Evolutionary conservation across 164 flowering plant species (phyloP).

Genomic region (Paratinospora sagittata): DNA sequence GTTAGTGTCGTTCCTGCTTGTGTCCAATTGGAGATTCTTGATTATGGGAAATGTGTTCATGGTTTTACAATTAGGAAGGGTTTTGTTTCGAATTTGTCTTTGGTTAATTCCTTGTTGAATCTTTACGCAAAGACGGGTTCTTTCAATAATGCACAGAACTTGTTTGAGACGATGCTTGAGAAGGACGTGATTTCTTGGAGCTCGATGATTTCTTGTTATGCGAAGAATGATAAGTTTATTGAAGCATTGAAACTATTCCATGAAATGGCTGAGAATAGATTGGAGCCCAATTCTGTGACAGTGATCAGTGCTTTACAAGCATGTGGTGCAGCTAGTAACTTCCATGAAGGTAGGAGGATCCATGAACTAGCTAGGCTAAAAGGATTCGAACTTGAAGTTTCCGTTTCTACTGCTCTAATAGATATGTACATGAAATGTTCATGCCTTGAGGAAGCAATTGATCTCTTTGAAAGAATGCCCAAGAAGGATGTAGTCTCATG

Average conservation of each 20-base stretch:
- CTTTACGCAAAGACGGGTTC: slow-evolving; percentile 44
- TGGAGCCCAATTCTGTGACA: slow-evolving; percentile 42
- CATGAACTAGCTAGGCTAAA: slow-evolving; percentile 33
- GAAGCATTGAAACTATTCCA: too few relatives aligned
- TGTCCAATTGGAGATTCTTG: slow-evolving; percentile 20
- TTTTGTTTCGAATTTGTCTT: slow-evolving; percentile 23
- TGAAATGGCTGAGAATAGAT: slow-evolving; percentile 35
- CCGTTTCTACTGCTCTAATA: slow-evolving; percentile 52
- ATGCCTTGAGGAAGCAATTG: slow-evolving; percentile 37
- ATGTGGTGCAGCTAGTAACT: slow-evolving; percentile 36
- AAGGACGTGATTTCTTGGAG: slow-evolving; percentile 67
- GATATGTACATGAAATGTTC: slow-evolving; percentile 67
- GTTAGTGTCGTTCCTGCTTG: slow-evolving; percentile 54
- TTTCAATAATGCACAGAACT: slow-evolving; percentile 27
- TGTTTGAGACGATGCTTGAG: slow-evolving; percentile 34
- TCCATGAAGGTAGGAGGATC: slow-evolving; percentile 39
- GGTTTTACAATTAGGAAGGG: slow-evolving; percentile 34
- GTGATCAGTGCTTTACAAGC: slow-evolving; percentile 47
- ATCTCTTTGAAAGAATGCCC: slow-evolving; percentile 35
- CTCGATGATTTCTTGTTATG: slow-evolving; percentile 47
- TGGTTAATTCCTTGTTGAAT: slow-evolving; percentile 46
- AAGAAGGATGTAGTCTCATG: slow-evolving; percentile 53
- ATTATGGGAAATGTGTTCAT: slow-evolving; percentile 44
- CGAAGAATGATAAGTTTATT: slow-evolving; percentile 33
- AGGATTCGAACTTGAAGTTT: slow-evolving; percentile 34